Base-by-base conservation (phyloP, 805 yeast genomes). In the Ogataea henricii region DNA sequence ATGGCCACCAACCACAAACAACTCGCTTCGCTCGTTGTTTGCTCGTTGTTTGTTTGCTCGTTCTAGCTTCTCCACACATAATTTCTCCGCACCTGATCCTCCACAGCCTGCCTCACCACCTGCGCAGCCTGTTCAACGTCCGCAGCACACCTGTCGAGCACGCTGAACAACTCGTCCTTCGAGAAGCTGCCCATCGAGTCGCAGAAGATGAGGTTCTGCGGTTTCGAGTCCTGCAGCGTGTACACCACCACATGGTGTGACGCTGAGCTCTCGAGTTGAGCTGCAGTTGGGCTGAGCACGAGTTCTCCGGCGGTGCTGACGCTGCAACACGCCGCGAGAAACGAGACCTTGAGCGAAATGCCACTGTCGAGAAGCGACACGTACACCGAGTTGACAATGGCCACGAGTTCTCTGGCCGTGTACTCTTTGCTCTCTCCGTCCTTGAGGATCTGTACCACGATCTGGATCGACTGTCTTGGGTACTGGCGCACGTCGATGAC, bases 321-420 rank as follows among this genome's bases (percentile, higher is more conserved):
- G 6, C 50, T 39, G 41, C 82, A 63, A 4, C 82, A 69, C 0
- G 78, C 68, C 14, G 90, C 79, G 0, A 80, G 75, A 57, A 84
- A 83, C 0, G 90, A 78, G n/a, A 77, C 67, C 40, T 73, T 70
- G 45, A 92, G 65, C 0, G 89, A 85, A 16, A 91, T 74, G 39
- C 88, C 89, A 6, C 96, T 86, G 64, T 90, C 92, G 1, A 90
- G 64, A 37, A 92, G 73, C 0, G 97, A 96, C 53, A 87, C 67
- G 53, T 74, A 82, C 1, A 83, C 69, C 2, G 89, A 83, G 64
- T 94, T 92, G 33, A 92, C 73, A 18, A 86, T 83, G 1, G 84
- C 82, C 43, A 82, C 77, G 36, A 88, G 65, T 60, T 87, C 89
- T 46, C 76, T 74, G 35, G 71, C 57, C 2, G 65, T 56, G 41